Evolutionary conservation across 1,139 yeast genomes (phyloP).

Genomic region (Candida buenavistaensis): DNA sequence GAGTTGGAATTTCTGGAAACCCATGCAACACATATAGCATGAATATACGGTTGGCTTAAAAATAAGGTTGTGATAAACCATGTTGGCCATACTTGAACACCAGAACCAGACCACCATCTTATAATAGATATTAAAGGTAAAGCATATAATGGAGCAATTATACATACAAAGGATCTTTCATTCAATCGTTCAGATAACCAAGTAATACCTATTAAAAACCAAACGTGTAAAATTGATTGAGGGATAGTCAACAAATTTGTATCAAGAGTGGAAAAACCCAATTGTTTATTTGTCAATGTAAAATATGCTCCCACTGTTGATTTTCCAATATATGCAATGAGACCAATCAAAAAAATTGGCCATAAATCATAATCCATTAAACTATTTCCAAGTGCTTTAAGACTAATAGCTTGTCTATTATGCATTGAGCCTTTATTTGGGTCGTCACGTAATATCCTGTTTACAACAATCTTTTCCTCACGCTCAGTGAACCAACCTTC

Average conservation of each 20-base stretch:
- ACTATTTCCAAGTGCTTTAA: constrained; percentile 37
- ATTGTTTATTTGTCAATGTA: constrained; percentile 40
- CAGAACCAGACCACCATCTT: constrained; percentile 52
- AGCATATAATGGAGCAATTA: constrained; percentile 37
- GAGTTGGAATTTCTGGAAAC: constrained; percentile 61
- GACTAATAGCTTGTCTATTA: constrained; percentile 23
- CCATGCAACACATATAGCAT: constrained; percentile 61
- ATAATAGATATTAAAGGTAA: constrained; percentile 42
- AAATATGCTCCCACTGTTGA: constrained; percentile 25
- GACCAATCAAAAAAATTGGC: constrained; percentile 57
- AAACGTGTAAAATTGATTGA: constrained; percentile 13
- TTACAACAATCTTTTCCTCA: constrained; percentile 63
- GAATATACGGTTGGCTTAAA: constrained; percentile 48
- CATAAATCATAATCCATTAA: constrained; percentile 55
- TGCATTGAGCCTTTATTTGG: constrained; percentile 71
- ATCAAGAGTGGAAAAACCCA: constrained; percentile 57
- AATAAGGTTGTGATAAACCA: constrained; percentile 48
- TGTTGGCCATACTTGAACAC: constrained; percentile 50
- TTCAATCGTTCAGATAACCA: constrained; percentile 38
- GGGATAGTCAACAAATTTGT: constrained; percentile 60
- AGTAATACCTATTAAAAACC: constrained; percentile 35
- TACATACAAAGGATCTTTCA: constrained; percentile 32
- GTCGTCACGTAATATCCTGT: constrained; percentile 63
- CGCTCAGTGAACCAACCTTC: constrained; percentile 65
- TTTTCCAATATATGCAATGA: constrained; percentile 46